These are phyloP conservation scores for Saturnispora hagleri DNA, from an alignment of 805 yeast species.

Conservation along the genomic window DNA sequence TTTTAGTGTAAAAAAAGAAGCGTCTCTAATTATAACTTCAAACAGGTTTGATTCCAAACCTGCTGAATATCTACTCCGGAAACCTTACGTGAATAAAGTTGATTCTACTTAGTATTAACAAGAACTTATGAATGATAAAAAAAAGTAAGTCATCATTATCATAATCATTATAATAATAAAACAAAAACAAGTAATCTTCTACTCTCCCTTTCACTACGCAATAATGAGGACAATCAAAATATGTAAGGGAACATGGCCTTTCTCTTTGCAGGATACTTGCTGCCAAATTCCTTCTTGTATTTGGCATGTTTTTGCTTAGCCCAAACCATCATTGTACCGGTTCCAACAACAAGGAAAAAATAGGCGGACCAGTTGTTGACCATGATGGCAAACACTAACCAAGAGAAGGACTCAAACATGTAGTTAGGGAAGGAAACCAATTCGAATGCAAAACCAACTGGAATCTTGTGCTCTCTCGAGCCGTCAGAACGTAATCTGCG, in stretches of 20 bases:
- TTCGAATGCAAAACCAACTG: slow-evolving; percentile 78
- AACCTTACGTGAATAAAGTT: background rate
- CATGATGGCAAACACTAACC: slow-evolving; percentile 63
- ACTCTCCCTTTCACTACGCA: background rate
- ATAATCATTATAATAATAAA: background rate
- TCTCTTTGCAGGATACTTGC: slow-evolving; percentile 69
- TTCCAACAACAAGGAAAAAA: slow-evolving; percentile 60
- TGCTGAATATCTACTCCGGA: background rate
- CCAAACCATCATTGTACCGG: slow-evolving; percentile 85
- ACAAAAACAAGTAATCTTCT: background rate
- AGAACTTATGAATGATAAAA: background rate
- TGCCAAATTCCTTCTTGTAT: slow-evolving; percentile 60
- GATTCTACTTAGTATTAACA: background rate
- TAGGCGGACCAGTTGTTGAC: slow-evolving; percentile 72
- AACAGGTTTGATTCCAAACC: background rate
- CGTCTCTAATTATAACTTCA: background rate
- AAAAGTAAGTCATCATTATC: background rate
- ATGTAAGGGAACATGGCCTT: slow-evolving; percentile 74
- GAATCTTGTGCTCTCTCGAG: slow-evolving; percentile 55
- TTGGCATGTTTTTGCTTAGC: slow-evolving; percentile 76
- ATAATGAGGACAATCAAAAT: slow-evolving; percentile 28
- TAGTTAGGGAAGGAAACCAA: slow-evolving; percentile 89
- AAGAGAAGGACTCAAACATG: slow-evolving; percentile 72
- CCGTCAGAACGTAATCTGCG: slow-evolving; percentile 47
- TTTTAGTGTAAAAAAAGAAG: background rate